These are phyloP conservation scores for Arthroderma sp. DNA, from an alignment of 2,329 filamentous ascomycete species.

Conservation along the genomic window DNA sequence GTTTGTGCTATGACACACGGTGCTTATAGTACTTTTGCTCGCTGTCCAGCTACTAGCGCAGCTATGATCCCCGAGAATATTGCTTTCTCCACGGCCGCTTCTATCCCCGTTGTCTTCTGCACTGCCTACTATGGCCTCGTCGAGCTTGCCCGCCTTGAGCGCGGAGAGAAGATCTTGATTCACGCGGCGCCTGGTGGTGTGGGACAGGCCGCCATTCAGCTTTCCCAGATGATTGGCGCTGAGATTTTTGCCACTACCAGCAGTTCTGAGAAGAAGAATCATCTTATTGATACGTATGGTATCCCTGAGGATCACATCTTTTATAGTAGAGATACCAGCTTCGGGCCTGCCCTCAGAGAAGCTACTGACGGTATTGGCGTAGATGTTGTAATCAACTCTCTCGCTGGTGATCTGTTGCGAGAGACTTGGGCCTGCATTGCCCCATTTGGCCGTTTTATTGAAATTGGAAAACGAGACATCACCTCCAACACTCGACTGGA, in stretches of 20 bases:
- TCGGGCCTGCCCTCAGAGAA: constrained; percentile 10
- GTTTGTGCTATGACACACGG: constrained; percentile 5
- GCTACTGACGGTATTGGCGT: constrained; percentile 10
- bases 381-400: constrained; percentile 15
- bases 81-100: neutral
- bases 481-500: constrained; percentile 6
- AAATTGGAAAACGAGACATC: constrained; percentile 12
- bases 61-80: constrained; percentile 7
- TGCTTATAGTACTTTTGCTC: constrained; percentile 7
- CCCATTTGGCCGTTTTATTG: constrained; percentile 13
- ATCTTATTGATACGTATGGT: constrained; percentile 12
- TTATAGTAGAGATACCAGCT: constrained; percentile 9
- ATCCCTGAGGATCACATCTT: constrained; percentile 14
- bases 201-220: constrained; percentile 15
- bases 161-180: constrained; percentile 15
- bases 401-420: constrained; percentile 10
- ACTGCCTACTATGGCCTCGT: constrained; percentile 13
- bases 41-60: constrained; percentile 5
- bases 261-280: constrained; percentile 11
- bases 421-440: constrained; percentile 12
- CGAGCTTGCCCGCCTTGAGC: constrained; percentile 9
- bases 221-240: constrained; percentile 12
- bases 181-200: constrained; percentile 13
- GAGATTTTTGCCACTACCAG: constrained; percentile 15
- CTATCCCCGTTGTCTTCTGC: constrained; percentile 9